phyloP scores from a whole-genome alignment of 208 protist species.

The Trichomonas tenax region DNA sequence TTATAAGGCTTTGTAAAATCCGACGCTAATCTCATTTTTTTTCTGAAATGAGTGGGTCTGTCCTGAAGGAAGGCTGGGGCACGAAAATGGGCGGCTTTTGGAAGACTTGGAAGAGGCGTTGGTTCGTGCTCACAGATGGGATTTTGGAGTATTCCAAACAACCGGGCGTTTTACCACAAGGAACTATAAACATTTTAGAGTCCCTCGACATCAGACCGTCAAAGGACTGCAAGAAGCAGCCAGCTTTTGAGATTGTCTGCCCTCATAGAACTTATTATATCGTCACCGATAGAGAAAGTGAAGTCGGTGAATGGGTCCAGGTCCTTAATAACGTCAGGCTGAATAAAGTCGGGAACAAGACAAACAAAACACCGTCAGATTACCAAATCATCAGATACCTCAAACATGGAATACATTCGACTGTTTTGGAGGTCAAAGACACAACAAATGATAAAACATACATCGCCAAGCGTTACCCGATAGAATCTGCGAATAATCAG shows the following conservation, averaged over 20 bases:
- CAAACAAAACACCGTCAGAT: background rate
- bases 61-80: background rate
- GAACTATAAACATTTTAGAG: background rate
- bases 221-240: background rate
- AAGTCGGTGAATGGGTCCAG: background rate
- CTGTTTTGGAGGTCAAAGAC: background rate
- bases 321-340: background rate
- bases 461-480: background rate
- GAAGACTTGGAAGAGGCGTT: background rate
- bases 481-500: background rate
- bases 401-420: background rate
- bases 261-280: background rate
- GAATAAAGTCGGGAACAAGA: background rate
- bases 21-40: background rate
- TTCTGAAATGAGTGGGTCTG: background rate
- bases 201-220: background rate
- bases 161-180: background rate
- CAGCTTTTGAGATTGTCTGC: background rate
- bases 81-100: background rate
- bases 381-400: background rate
- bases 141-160: background rate
- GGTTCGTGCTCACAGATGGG: background rate
- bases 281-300: background rate
- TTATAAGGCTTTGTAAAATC: background rate
- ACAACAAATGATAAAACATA: background rate